Evolutionary conservation across 2,329 filamentous ascomycete genomes (phyloP).

Genomic region (Hypoxylon sp.): DNA sequence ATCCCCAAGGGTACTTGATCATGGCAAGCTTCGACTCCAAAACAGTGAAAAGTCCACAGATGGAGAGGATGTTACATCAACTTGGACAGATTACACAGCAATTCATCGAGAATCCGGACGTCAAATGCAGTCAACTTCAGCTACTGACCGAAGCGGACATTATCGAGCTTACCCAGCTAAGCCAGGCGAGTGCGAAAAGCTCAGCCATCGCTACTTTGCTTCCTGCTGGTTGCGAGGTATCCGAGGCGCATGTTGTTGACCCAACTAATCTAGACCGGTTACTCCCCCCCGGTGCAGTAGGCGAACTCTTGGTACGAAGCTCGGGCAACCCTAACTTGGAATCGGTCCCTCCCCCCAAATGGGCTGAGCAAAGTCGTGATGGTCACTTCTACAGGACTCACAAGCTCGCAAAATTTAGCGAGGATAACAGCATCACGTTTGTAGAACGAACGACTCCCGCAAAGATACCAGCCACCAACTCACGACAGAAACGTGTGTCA

Average conservation of each 20-base stretch:
- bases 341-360: slow-evolving; percentile 49
- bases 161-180: slow-evolving; percentile 53
- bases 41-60: slow-evolving; percentile 65
- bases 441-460: slow-evolving; percentile 47
- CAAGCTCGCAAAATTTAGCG: slow-evolving; percentile 58
- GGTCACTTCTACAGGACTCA: slow-evolving; percentile 59
- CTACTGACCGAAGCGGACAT: slow-evolving; percentile 56
- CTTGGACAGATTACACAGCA: slow-evolving; percentile 66
- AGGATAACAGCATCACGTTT: slow-evolving; percentile 51
- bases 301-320: slow-evolving; percentile 61
- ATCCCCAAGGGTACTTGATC: slow-evolving; percentile 68
- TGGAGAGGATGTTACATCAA: slow-evolving; percentile 67
- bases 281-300: slow-evolving; percentile 59
- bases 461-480: slow-evolving; percentile 25
- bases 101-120: slow-evolving; percentile 60
- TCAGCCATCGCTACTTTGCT: slow-evolving; percentile 43
- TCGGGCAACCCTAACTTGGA: slow-evolving; percentile 49
- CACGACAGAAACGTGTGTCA: slow-evolving; percentile 54
- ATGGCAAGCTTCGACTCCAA: slow-evolving; percentile 77
- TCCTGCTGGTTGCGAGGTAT: slow-evolving; percentile 46
- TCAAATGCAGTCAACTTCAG: slow-evolving; percentile 55
- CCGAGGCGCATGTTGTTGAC: slow-evolving; percentile 60
- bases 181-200: slow-evolving; percentile 45
- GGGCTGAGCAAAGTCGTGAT: slow-evolving; percentile 47
- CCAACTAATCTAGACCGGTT: slow-evolving; percentile 55